These are phyloP conservation scores for Candida chilensis DNA, from an alignment of 805 yeast species.

Conservation along the genomic window DNA sequence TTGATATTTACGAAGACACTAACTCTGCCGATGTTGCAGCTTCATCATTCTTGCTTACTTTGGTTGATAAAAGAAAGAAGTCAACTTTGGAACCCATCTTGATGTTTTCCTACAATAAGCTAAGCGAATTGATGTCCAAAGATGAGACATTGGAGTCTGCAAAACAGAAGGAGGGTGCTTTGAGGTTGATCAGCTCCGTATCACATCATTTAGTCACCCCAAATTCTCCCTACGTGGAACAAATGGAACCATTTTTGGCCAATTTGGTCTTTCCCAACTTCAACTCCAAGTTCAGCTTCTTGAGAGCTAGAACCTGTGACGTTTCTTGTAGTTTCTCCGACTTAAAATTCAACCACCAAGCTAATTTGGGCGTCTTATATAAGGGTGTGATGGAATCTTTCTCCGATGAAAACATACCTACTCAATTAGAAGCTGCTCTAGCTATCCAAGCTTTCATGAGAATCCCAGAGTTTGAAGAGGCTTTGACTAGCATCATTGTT, in stretches of 20 bases:
- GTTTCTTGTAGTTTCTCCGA: slow-evolving; percentile 56
- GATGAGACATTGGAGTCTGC: slow-evolving; percentile 36
- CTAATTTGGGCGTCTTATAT: slow-evolving; percentile 29
- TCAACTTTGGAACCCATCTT: slow-evolving; percentile 51
- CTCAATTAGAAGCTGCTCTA: slow-evolving; percentile 74
- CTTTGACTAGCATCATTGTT: slow-evolving; percentile 59
- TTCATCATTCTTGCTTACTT: slow-evolving; percentile 55
- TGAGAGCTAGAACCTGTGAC: slow-evolving; percentile 71
- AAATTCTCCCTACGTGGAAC: slow-evolving; percentile 46
- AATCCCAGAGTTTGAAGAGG: slow-evolving; percentile 57
- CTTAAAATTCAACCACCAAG: slow-evolving; percentile 42
- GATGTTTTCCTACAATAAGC: slow-evolving; percentile 46
- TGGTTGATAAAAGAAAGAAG: slow-evolving; percentile 61
- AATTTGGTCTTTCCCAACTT: slow-evolving; percentile 67
- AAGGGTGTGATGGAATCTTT: slow-evolving; percentile 22
- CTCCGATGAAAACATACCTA: slow-evolving; percentile 54
- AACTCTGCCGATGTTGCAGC: slow-evolving; percentile 76
- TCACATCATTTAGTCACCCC: slow-evolving; percentile 46
- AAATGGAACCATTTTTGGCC: slow-evolving; percentile 63
- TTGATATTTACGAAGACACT: slow-evolving; percentile 51
- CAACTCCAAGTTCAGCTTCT: slow-evolving; percentile 47
- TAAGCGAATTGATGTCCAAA: slow-evolving; percentile 17
- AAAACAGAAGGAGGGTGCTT: slow-evolving; percentile 66
- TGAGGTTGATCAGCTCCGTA: slow-evolving; percentile 71
- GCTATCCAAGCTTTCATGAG: slow-evolving; percentile 75